Evolutionary conservation across 2,329 filamentous ascomycete species (phyloP).

Genomic region (Sporothrix variecibatus): DNA sequence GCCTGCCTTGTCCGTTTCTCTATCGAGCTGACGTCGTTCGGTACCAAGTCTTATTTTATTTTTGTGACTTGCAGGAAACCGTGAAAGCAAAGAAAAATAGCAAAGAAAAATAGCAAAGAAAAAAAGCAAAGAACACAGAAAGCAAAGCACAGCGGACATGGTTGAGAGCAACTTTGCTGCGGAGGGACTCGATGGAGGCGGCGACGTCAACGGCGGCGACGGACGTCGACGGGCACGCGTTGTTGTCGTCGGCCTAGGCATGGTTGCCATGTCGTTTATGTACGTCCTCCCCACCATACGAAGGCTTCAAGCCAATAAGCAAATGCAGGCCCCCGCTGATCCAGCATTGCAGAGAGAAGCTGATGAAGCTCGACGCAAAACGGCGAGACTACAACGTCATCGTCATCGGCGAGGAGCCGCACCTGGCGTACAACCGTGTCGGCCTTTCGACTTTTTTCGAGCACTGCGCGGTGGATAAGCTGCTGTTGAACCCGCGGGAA

Average conservation of each 20-base stretch:
- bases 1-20: neutral
- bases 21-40: too few species aligned
- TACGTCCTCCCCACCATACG: constrained; percentile 41
- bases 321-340: too few species aligned
- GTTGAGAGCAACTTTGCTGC: too few species aligned
- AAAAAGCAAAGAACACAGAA: neutral
- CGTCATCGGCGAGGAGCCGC: constrained; percentile 83
- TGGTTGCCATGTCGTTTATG: constrained; percentile 91
- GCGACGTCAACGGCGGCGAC: neutral
- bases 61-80: too few species aligned
- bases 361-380: constrained; percentile 80
- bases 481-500: constrained; percentile 83
- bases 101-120: too few species aligned
- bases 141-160: too few species aligned
- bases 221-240: neutral
- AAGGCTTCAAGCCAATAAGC: neutral
- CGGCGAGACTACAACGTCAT: constrained; percentile 76
- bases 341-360: constrained; percentile 67
- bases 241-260: constrained; percentile 86
- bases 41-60: too few species aligned
- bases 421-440: constrained; percentile 89
- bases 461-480: constrained; percentile 78
- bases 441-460: constrained; percentile 88
- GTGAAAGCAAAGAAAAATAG: too few species aligned
- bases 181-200: neutral